phyloP scores from a whole-genome alignment of 495 filamentous ascomycete genomes.

The Penicillium crystallinum region DNA sequence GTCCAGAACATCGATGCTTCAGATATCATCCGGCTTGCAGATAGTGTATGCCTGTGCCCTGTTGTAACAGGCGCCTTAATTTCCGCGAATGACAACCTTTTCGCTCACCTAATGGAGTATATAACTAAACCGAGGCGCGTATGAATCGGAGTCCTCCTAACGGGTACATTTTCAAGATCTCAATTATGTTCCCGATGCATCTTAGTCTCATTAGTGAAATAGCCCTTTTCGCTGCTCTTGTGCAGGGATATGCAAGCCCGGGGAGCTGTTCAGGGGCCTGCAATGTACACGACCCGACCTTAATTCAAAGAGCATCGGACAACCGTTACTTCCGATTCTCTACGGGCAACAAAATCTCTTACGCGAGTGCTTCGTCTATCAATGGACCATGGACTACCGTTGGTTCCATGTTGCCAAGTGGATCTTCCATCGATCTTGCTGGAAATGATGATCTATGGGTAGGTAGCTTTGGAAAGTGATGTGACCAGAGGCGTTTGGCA shows the following conservation, averaged over 20 bases:
- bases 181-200: slow-evolving; percentile 1
- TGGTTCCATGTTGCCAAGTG: slow-evolving; percentile 54
- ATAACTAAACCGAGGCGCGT: background rate
- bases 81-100: slow-evolving; percentile 8
- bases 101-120: background rate
- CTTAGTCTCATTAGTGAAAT: background rate
- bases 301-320: slow-evolving; percentile 58
- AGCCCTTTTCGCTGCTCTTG: slow-evolving; percentile 21
- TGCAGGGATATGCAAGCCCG: slow-evolving; percentile 48
- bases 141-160: background rate
- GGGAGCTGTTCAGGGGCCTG: slow-evolving; percentile 56
- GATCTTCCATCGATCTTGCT: slow-evolving; percentile 54
- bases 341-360: slow-evolving; percentile 60
- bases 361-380: slow-evolving; percentile 55
- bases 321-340: slow-evolving; percentile 70
- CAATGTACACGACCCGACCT: slow-evolving; percentile 57
- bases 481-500: background rate
- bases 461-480: slow-evolving; percentile 5
- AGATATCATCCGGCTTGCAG: background rate
- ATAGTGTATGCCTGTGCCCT: background rate
- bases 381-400: slow-evolving; percentile 61
- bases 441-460: slow-evolving; percentile 65
- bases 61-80: background rate
- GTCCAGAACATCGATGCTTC: background rate
- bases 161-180: background rate